These are phyloP conservation scores for Trametes meyenii DNA, from an alignment of 768 basidiomycete species.

Conservation along the genomic window DNA sequence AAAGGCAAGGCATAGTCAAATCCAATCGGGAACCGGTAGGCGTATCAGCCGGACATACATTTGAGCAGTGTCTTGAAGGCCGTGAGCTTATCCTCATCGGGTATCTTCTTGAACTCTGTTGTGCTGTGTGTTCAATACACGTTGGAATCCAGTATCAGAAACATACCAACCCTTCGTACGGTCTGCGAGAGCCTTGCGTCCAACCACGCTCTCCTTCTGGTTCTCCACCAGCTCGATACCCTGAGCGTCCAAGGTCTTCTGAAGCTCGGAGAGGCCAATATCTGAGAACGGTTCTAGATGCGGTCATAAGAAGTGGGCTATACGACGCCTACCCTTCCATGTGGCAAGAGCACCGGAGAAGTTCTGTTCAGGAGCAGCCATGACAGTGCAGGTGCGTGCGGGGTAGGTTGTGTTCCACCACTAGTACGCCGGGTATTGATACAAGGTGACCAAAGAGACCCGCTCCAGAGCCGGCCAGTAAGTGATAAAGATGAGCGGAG, in stretches of 20 bases:
- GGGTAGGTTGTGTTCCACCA: neutral
- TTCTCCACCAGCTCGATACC: constrained; percentile 97
- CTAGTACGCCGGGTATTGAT: neutral
- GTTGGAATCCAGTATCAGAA: neutral
- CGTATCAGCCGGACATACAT: constrained; percentile 45
- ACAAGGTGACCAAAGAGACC: constrained; percentile 3
- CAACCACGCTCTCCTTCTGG: constrained; percentile 95
- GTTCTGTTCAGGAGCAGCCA: constrained; percentile 59
- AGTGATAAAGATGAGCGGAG: neutral
- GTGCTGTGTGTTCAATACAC: neutral
- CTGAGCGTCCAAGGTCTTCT: constrained; percentile 90
- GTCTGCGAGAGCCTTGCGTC: constrained; percentile 92
- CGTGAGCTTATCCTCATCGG: constrained; percentile 84
- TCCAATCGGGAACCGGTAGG: neutral
- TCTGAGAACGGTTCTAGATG: constrained; percentile 45
- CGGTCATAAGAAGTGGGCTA: neutral
- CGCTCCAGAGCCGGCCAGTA: constrained; percentile 7
- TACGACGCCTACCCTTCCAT: constrained; percentile 74
- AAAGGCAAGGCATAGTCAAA: neutral
- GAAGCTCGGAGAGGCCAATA: constrained; percentile 86
- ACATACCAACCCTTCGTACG: constrained; percentile 84
- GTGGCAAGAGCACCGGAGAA: constrained; percentile 91
- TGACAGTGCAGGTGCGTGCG: neutral
- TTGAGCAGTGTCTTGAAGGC: constrained; percentile 92
- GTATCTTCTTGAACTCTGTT: constrained; percentile 93